phyloP scores from a whole-genome alignment of 2,329 filamentous ascomycete genomes.

The Phaeoacremonium minimum region DNA sequence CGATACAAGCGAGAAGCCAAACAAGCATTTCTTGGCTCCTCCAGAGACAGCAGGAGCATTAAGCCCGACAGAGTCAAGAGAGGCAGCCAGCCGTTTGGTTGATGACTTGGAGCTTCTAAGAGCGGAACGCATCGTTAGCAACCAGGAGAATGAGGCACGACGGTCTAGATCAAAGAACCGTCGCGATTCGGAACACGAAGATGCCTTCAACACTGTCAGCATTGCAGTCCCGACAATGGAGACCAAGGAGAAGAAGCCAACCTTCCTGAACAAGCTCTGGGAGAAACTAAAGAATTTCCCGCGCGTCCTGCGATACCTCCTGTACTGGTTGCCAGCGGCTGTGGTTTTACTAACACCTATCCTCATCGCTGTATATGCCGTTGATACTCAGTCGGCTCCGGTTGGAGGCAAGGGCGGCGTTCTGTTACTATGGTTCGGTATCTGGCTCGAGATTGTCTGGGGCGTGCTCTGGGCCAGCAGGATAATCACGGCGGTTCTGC shows the following conservation, averaged over 20 bases:
- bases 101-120: conserved; percentile 47
- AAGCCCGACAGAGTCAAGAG: conserved; percentile 18
- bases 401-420: conserved; percentile 69
- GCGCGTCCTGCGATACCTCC: conserved; percentile 41
- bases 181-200: conserved; percentile 31
- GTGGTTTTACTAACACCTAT: conserved; percentile 40
- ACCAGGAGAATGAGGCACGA: conserved; percentile 25
- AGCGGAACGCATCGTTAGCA: conserved; percentile 39
- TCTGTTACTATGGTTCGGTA: conserved; percentile 81
- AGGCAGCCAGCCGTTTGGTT: conserved; percentile 31
- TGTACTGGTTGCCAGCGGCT: conserved; percentile 43
- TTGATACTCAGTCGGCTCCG: conserved; percentile 33
- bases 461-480: conserved; percentile 77
- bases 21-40: conserved; percentile 4
- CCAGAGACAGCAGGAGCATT: conserved; percentile 8
- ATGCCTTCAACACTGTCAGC: conserved; percentile 39
- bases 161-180: conserved; percentile 23
- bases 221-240: conserved; percentile 9
- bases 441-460: conserved; percentile 95
- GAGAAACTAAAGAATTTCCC: conserved; percentile 43
- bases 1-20: conserved; percentile 8
- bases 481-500: conserved; percentile 47
- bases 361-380: conserved; percentile 26
- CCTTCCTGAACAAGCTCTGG: conserved; percentile 30
- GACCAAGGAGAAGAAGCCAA: conserved; percentile 13